A percentile compares a stretch with the other conserved stretches of the same genome.
Evolutionary conservation across 2,329 filamentous ascomycete genomes (phyloP).

Genomic region (Botrytis paeoniae): DNA sequence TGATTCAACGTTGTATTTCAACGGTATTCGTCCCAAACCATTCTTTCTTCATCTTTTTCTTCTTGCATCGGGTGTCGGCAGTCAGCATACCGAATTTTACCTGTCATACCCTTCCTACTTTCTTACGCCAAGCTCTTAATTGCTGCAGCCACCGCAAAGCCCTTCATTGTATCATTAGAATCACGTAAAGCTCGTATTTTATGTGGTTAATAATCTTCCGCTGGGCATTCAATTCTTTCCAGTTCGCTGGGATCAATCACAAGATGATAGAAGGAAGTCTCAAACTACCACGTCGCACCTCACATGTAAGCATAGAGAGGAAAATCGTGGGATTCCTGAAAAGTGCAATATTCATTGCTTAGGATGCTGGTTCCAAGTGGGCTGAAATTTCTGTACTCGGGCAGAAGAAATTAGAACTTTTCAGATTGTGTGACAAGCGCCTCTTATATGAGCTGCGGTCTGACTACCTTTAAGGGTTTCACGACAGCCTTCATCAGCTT

Average conservation of each 20-base stretch:
- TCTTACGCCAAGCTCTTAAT: background rate
- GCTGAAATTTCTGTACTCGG: background rate
- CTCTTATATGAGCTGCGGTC: background rate
- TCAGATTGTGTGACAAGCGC: background rate
- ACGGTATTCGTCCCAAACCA: background rate
- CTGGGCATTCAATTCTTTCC: background rate
- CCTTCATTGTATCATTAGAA: background rate
- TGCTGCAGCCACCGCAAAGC: background rate
- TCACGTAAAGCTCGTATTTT: background rate
- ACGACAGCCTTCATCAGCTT: slow-evolving; percentile 6
- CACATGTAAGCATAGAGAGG: background rate
- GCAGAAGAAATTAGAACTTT: background rate
- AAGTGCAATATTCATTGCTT: background rate
- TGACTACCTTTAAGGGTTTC: background rate
- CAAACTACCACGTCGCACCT: background rate
- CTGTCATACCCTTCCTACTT: background rate
- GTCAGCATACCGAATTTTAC: background rate
- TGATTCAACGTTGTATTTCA: background rate
- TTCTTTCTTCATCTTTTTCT: background rate
- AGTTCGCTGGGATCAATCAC: background rate
- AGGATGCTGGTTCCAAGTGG: background rate
- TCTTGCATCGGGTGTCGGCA: background rate
- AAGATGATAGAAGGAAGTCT: background rate
- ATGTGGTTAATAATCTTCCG: background rate
- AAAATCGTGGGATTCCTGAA: background rate